phyloP scores from a whole-genome alignment of 2,329 filamentous ascomycete species.

The Epichloe uncinata region DNA sequence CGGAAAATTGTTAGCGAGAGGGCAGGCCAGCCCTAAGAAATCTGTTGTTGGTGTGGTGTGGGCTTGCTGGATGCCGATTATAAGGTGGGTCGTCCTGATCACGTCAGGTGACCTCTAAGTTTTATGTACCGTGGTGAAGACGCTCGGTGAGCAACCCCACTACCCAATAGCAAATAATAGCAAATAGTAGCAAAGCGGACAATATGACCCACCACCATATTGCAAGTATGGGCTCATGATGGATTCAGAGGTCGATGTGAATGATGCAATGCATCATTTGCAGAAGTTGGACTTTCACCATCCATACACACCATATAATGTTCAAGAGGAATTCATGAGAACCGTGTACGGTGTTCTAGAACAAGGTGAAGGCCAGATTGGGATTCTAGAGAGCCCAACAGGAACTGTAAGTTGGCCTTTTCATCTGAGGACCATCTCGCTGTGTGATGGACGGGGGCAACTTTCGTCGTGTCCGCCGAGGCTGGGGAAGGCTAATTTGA shows the following conservation, averaged over 20 bases:
- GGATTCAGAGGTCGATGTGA: constrained; percentile 3
- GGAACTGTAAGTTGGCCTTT: constrained; percentile 41
- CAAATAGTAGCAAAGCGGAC: neutral
- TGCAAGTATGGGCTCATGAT: constrained; percentile 4
- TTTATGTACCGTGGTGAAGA: constrained; percentile 10
- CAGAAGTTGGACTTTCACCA: constrained; percentile 59
- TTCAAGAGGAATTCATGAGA: constrained; percentile 80
- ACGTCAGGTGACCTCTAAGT: constrained; percentile 19
- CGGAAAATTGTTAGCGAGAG: constrained; percentile 26
- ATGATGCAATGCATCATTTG: constrained; percentile 11
- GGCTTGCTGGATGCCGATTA: neutral
- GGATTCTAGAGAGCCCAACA: constrained; percentile 88
- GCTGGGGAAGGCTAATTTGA: neutral
- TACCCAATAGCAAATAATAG: neutral
- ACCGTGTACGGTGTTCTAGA: constrained; percentile 69
- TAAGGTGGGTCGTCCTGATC: neutral
- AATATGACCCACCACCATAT: neutral
- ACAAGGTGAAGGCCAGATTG: constrained; percentile 55
- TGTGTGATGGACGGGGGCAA: neutral
- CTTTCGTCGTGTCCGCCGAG: too few species aligned
- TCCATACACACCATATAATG: constrained; percentile 75
- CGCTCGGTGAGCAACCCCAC: neutral
- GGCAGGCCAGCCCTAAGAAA: constrained; percentile 28
- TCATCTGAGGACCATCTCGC: too few species aligned
- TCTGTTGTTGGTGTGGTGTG: neutral